Percentiles rank a stretch among this genome's conserved stretches.
Evolutionary conservation across 73 alveolate genomes (phyloP).

Genomic region (Paramecium primaurelia): DNA sequence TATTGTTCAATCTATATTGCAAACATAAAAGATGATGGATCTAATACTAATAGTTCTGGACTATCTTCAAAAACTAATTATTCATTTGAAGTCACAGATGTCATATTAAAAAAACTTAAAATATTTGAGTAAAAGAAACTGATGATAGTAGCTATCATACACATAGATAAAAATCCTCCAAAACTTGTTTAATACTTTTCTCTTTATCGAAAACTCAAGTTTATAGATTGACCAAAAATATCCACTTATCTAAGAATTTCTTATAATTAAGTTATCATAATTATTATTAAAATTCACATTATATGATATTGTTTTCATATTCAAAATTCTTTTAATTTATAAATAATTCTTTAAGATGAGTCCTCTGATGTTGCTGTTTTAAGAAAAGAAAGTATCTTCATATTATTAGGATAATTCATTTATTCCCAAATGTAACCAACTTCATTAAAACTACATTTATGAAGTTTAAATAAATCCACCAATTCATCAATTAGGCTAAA

Average conservation of each 20-base stretch:
- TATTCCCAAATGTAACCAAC: neutral
- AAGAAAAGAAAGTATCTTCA: neutral
- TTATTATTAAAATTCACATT: neutral
- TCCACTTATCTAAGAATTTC: neutral
- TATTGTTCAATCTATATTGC: neutral
- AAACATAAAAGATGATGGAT: neutral
- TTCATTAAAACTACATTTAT: neutral
- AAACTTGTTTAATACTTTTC: neutral
- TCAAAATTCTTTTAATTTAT: neutral
- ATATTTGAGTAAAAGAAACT: neutral
- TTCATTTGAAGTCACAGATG: neutral
- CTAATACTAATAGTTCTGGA: neutral
- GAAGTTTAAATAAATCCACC: neutral
- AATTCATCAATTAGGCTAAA: neutral
- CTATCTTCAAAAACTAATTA: neutral
- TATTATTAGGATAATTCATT: neutral
- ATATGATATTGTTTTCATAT: no score
- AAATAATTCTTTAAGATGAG: neutral
- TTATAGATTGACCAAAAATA: neutral
- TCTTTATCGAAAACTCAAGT: neutral
- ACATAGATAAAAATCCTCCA: neutral
- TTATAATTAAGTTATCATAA: neutral
- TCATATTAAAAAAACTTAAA: neutral
- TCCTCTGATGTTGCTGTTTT: neutral
- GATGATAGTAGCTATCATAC: neutral